These are phyloP conservation scores for Mycena sanguinolenta DNA, from an alignment of 768 basidiomycete species.

Conservation along the genomic window DNA sequence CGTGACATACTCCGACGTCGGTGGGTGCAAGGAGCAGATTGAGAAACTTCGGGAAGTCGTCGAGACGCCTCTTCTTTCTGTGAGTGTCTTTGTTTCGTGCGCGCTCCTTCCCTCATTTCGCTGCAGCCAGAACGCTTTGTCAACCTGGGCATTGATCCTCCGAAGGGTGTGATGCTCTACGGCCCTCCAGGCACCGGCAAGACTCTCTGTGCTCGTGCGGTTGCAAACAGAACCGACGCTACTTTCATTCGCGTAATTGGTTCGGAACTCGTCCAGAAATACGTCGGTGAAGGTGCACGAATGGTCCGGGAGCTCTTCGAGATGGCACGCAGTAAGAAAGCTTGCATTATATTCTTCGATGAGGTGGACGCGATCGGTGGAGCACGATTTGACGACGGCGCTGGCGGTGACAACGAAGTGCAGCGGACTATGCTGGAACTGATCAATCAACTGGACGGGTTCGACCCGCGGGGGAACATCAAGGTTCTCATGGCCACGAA, in stretches of 20 bases:
- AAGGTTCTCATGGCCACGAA: conserved; percentile 99
- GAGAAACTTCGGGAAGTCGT: conserved; percentile 99
- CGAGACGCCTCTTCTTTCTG: conserved; percentile 94
- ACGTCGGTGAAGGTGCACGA: conserved; percentile 98
- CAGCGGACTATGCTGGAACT: conserved; percentile 99
- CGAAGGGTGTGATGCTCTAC: conserved; percentile 96
- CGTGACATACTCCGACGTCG: conserved; percentile 97
- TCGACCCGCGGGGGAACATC: conserved; percentile 99
- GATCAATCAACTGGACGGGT: conserved; percentile 98
- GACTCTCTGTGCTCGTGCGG: conserved; percentile 97
- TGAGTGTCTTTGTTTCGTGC: conserved; percentile 53
- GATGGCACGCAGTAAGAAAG: conserved; percentile 99
- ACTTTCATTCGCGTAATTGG: conserved; percentile 99
- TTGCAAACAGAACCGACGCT: conserved; percentile 98
- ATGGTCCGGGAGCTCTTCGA: conserved; percentile 99
- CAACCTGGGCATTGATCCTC: conserved; percentile 98
- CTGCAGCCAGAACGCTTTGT: conserved; percentile 97
- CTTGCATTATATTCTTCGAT: conserved; percentile 99
- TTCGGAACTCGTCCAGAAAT: conserved; percentile 99
- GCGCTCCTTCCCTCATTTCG: conserved; percentile 33
- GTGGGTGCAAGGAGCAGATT: conserved; percentile 99
- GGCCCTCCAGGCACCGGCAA: conserved; percentile 99
- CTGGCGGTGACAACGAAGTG: conserved; percentile 98
- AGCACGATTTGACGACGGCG: conserved; percentile 97
- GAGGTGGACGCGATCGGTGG: conserved; percentile 99